These are phyloP conservation scores for Aspergillus viridinutans DNA, from an alignment of 2,329 filamentous ascomycete species.

Conservation along the genomic window DNA sequence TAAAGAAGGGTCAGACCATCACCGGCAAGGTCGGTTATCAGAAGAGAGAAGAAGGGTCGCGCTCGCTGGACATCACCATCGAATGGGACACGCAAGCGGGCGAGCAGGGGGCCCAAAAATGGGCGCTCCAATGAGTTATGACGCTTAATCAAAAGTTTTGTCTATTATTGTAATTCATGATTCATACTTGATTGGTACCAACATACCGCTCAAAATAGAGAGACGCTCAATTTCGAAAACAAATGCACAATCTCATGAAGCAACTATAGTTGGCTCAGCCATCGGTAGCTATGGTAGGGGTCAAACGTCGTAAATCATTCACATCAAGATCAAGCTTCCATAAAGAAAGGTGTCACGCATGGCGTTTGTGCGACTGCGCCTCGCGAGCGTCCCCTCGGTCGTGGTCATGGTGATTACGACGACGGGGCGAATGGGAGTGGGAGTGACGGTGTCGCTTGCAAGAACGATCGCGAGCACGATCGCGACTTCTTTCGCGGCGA, in stretches of 20 bases:
- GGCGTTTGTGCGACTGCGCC: background rate
- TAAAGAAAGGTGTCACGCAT: background rate
- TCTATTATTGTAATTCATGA: conserved; percentile 7
- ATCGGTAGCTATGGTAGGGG: background rate
- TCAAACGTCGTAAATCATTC: background rate
- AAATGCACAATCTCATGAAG: background rate
- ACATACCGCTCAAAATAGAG: background rate
- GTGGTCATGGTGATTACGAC: conserved; percentile 15
- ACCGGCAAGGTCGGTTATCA: conserved; percentile 66
- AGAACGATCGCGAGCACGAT: conserved; percentile 9
- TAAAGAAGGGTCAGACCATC: conserved; percentile 56
- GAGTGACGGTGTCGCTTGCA: conserved; percentile 6
- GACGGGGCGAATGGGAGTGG: conserved; percentile 14
- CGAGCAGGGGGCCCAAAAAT: conserved; percentile 39
- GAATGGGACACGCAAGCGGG: conserved; percentile 54
- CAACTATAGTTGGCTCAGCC: background rate
- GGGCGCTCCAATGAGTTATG: conserved; percentile 35
- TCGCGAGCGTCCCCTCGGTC: conserved; percentile 5
- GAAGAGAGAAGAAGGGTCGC: conserved; percentile 65
- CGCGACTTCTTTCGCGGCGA: conserved; percentile 16
- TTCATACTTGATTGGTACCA: conserved; percentile 1
- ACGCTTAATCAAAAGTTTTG: conserved; percentile 9
- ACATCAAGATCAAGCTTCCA: background rate
- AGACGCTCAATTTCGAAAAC: background rate
- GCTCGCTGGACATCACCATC: conserved; percentile 62